Evolutionary conservation across 139 green algal genomes (phyloP).

Genomic region (Chlorella sp.): DNA sequence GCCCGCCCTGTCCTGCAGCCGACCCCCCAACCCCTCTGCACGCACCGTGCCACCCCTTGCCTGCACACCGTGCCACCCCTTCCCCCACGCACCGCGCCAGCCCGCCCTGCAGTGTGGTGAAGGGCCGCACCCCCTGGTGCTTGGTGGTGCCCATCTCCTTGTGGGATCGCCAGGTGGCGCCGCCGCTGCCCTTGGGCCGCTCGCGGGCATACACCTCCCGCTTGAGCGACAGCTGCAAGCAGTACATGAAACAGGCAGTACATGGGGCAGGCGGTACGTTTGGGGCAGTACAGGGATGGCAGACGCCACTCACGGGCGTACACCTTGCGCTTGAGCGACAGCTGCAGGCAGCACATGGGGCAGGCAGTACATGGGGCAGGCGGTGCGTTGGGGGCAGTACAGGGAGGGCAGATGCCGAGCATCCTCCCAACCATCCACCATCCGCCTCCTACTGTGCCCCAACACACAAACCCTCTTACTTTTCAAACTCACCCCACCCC

Average conservation of each 20-base stretch:
- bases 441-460: no score
- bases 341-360: neutral
- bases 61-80: neutral
- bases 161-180: neutral
- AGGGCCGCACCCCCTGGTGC: neutral
- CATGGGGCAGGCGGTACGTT: neutral
- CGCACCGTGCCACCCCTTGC: neutral
- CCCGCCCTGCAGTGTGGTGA: slow-evolving; percentile 14
- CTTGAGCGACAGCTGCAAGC: slow-evolving; percentile 24
- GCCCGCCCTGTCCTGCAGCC: neutral
- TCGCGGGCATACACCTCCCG: neutral
- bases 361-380: neutral
- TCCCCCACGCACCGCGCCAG: neutral
- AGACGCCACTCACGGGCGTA: neutral
- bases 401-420: no score
- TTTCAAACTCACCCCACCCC: neutral
- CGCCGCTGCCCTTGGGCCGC: neutral
- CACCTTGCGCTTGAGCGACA: neutral
- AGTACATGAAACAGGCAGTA: neutral
- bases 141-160: neutral
- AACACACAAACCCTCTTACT: neutral
- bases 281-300: neutral
- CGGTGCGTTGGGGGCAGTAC: no score
- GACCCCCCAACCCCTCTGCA: neutral
- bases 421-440: no score